These are phyloP conservation scores for Odontarrhena argentea DNA, from an alignment of 345 rosid species.

Conservation along the genomic window DNA sequence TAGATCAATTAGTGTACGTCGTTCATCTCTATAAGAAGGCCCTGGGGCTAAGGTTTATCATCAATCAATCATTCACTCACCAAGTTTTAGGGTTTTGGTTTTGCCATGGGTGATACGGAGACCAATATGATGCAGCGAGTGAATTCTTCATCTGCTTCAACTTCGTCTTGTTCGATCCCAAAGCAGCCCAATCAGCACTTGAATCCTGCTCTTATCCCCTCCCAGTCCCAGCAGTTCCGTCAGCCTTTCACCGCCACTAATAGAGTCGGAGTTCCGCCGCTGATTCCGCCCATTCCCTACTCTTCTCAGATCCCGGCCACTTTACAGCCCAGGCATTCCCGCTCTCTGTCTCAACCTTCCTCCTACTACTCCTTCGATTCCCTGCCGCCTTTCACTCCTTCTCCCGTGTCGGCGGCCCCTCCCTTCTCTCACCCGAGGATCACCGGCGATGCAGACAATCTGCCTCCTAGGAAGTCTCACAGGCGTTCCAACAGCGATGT, in stretches of 20 bases:
- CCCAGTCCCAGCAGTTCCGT: slow-evolving; percentile 19
- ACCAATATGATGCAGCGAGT: slow-evolving; percentile 27
- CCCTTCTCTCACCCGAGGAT: slow-evolving; percentile 41
- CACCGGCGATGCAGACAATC: slow-evolving; percentile 54
- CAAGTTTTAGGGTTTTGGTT: slow-evolving; percentile 27
- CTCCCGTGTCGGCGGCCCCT: slow-evolving; percentile 48
- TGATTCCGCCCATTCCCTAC: slow-evolving; percentile 38
- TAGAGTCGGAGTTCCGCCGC: slow-evolving; percentile 47
- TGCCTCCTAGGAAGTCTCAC: slow-evolving; percentile 85
- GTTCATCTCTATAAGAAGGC: too few relatives aligned
- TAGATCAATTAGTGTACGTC: background rate
- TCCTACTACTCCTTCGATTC: slow-evolving; percentile 59
- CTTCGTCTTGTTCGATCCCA: slow-evolving; percentile 36
- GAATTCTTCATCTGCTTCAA: background rate
- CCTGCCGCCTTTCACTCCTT: slow-evolving; percentile 60
- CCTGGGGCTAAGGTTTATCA: background rate
- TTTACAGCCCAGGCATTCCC: slow-evolving; percentile 50
- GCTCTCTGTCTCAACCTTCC: slow-evolving; percentile 60
- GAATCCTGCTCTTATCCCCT: slow-evolving; percentile 33
- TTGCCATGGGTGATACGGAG: slow-evolving; percentile 27
- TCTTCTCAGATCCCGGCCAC: slow-evolving; percentile 50
- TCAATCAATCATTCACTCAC: too few relatives aligned
- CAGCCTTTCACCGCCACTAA: slow-evolving; percentile 17
- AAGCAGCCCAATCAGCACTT: slow-evolving; percentile 33
- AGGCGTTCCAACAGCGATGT: slow-evolving; percentile 89